Conservation (phyloP, 2,329 filamentous ascomycete genomes). For the Cordyceps farinosa region DNA sequence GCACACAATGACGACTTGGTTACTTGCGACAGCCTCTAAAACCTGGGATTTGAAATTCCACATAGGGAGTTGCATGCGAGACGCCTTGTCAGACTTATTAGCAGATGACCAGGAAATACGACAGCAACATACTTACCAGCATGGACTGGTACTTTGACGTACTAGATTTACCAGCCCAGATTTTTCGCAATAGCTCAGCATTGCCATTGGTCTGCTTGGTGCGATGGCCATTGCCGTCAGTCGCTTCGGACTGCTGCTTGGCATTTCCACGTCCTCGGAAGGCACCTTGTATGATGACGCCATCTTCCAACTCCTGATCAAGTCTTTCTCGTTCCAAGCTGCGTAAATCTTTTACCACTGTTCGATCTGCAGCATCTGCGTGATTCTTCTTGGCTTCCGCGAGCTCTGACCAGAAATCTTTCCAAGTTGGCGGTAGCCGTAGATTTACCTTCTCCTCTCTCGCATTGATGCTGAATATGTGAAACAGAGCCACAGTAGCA, state of each 20-base stretch:
- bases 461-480: slow-evolving; percentile 69
- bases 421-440: slow-evolving; percentile 74
- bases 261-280: slow-evolving; percentile 60
- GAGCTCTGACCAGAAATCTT: slow-evolving; percentile 81
- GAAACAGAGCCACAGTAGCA: slow-evolving; percentile 76
- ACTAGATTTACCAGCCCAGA: slow-evolving; percentile 57
- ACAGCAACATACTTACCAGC: slow-evolving; percentile 52
- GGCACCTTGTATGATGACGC: slow-evolving; percentile 71
- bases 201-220: slow-evolving; percentile 36
- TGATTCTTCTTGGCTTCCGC: slow-evolving; percentile 66
- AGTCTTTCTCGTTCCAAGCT: slow-evolving; percentile 64
- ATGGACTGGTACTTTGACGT: slow-evolving; percentile 70
- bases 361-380: slow-evolving; percentile 67
- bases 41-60: slow-evolving; percentile 80
- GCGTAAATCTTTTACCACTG: slow-evolving; percentile 64
- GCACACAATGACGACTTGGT: slow-evolving; percentile 89
- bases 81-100: slow-evolving; percentile 37
- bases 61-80: slow-evolving; percentile 81
- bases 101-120: background rate
- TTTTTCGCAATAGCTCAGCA: slow-evolving; percentile 50
- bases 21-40: slow-evolving; percentile 67
- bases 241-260: slow-evolving; percentile 44
- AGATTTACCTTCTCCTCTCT: slow-evolving; percentile 86
- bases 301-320: slow-evolving; percentile 68
- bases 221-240: slow-evolving; percentile 44